Conservation (phyloP, 2,329 filamentous ascomycete genomes). For the Ophiosphaerella korrae region DNA sequence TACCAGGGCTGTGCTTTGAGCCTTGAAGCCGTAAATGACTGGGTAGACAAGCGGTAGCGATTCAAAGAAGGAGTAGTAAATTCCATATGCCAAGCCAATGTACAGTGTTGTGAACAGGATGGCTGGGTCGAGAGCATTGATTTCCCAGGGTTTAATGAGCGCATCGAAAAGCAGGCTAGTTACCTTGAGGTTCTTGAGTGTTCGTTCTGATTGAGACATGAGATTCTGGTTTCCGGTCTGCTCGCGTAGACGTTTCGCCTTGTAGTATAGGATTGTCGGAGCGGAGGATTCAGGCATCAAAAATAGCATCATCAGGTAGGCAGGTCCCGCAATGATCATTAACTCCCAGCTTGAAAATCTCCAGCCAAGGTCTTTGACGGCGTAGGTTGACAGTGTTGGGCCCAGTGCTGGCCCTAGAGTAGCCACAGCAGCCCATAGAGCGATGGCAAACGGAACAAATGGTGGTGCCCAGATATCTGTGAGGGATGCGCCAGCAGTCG, state of each 20-base stretch:
- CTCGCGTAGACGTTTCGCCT: constrained; percentile 75
- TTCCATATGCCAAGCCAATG: constrained; percentile 78
- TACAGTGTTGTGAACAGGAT: constrained; percentile 82
- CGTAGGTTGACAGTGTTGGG: constrained; percentile 71
- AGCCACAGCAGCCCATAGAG: constrained; percentile 48
- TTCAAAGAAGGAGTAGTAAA: constrained; percentile 76
- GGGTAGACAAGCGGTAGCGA: constrained; percentile 69
- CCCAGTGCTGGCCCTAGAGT: constrained; percentile 66
- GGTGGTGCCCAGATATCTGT: constrained; percentile 45
- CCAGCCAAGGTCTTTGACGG: constrained; percentile 73
- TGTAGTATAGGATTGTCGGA: constrained; percentile 58
- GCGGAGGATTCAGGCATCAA: constrained; percentile 87
- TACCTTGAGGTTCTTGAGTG: constrained; percentile 52
- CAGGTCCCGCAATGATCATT: constrained; percentile 72
- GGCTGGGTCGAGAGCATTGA: constrained; percentile 81
- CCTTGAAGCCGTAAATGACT: constrained; percentile 74
- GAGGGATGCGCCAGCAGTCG: constrained; percentile 42
- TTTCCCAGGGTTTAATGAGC: constrained; percentile 77
- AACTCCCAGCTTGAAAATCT: constrained; percentile 86
- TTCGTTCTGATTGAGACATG: constrained; percentile 79
- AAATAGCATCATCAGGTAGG: constrained; percentile 77
- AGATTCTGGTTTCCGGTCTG: constrained; percentile 68
- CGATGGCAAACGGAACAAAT: constrained; percentile 50
- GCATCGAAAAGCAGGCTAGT: constrained; percentile 55
- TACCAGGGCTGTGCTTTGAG: constrained; percentile 76